Percentiles rank a stretch among this genome's conserved stretches.
These are phyloP conservation scores for Boeremia exigua DNA, from an alignment of 2,329 filamentous ascomycete species.

Conservation along the genomic window DNA sequence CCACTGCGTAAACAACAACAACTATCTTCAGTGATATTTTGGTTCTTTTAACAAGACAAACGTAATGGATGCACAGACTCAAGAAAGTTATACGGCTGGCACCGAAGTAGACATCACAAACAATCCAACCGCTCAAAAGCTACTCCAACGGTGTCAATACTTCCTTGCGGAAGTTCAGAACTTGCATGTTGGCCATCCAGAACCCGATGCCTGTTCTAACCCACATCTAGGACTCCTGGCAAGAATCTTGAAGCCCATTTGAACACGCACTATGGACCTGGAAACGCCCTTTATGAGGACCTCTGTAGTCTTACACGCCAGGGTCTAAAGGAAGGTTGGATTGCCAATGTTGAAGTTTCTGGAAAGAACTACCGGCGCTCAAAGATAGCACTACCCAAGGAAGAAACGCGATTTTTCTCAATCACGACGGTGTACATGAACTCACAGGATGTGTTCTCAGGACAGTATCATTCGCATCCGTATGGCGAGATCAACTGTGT, in stretches of 20 bases:
- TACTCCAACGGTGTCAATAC: slow-evolving; percentile 32
- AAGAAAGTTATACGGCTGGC: slow-evolving; percentile 10
- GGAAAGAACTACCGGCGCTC: slow-evolving; percentile 41
- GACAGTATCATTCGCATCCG: slow-evolving; percentile 62
- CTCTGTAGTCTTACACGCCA: slow-evolving; percentile 42
- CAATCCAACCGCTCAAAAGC: slow-evolving; percentile 29
- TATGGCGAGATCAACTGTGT: slow-evolving; percentile 65
- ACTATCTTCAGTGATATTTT: no score
- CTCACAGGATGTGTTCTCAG: slow-evolving; percentile 55
- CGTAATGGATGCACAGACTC: not conserved
- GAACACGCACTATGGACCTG: slow-evolving; percentile 45
- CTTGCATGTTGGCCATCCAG: slow-evolving; percentile 18
- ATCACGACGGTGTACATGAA: slow-evolving; percentile 66
- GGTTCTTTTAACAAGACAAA: no score
- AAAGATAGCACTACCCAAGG: slow-evolving; percentile 55
- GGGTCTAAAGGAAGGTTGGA: slow-evolving; percentile 48
- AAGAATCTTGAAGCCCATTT: slow-evolving; percentile 44
- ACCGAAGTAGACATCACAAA: slow-evolving; percentile 25
- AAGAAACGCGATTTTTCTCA: slow-evolving; percentile 59
- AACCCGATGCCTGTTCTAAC: not conserved
- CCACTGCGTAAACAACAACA: no score
- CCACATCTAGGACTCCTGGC: slow-evolving; percentile 41
- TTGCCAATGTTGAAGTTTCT: slow-evolving; percentile 43
- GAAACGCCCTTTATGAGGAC: slow-evolving; percentile 47
- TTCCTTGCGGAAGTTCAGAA: slow-evolving; percentile 41